A percentile compares a stretch with the other conserved stretches of the same genome.
Conservation (phyloP, 2,329 filamentous ascomycete species). For the Malbranchea cinnamomea region DNA sequence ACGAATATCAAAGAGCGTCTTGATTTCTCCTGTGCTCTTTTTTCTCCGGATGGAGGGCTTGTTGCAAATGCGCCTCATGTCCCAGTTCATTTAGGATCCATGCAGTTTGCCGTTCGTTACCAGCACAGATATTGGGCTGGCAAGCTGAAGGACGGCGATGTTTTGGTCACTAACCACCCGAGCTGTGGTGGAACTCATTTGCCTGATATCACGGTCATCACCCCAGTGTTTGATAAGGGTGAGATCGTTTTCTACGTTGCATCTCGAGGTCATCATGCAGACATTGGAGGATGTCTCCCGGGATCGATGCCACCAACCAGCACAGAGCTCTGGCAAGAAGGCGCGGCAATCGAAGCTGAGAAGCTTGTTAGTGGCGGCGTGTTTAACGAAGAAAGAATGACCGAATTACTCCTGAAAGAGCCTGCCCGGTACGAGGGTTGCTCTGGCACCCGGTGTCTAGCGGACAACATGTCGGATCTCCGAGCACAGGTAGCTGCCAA, state of each 20-base stretch:
- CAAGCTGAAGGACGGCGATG: conserved; percentile 58
- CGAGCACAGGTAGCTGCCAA: conserved; percentile 81
- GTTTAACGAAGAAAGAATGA: conserved; percentile 65
- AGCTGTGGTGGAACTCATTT: conserved; percentile 70
- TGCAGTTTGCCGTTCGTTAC: conserved; percentile 70
- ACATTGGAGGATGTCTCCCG: conserved; percentile 70
- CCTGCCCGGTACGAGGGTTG: conserved; percentile 63
- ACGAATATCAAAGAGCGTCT: conserved; percentile 73
- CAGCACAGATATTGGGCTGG: conserved; percentile 65
- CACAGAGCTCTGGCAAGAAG: conserved; percentile 33
- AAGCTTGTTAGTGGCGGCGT: conserved; percentile 60
- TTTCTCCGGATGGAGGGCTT: conserved; percentile 58
- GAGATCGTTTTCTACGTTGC: conserved; percentile 72
- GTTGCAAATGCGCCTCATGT: conserved; percentile 58
- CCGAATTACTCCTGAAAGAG: conserved; percentile 54
- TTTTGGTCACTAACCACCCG: conserved; percentile 65
- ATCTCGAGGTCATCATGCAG: conserved; percentile 65
- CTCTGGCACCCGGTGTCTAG: conserved; percentile 61
- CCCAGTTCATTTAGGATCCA: conserved; percentile 66
- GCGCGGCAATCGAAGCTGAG: conserved; percentile 31
- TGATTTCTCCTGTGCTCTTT: conserved; percentile 71
- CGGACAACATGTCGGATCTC: conserved; percentile 73
- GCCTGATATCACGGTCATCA: conserved; percentile 64
- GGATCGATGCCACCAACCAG: conserved; percentile 61
- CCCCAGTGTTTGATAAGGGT: conserved; percentile 53